Conservation (phyloP, 2,329 filamentous ascomycete genomes). For the Penicillium nordicum region DNA sequence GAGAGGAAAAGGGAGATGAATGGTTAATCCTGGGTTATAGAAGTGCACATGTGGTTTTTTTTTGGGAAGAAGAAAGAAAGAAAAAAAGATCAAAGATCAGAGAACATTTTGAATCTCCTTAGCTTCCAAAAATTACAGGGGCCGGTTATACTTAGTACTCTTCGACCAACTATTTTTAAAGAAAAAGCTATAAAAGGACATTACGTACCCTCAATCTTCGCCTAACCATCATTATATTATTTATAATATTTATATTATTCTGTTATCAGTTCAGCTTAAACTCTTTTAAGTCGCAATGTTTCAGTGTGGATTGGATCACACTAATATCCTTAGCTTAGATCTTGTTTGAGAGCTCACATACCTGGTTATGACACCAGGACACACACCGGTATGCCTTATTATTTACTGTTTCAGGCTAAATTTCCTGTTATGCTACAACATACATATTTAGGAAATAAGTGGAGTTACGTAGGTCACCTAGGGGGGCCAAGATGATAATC, state of each 20-base stretch:
- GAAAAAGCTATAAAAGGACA: background rate
- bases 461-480: background rate
- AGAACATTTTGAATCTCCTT: background rate
- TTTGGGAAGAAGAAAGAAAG: too few relatives aligned
- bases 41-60: background rate
- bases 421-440: slow-evolving; percentile 8
- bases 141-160: background rate
- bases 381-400: background rate
- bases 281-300: slow-evolving; percentile 18
- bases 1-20: background rate
- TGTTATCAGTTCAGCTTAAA: background rate
- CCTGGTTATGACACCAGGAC: background rate
- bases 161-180: background rate
- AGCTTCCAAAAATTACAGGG: background rate
- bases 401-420: background rate
- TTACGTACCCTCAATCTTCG: slow-evolving; percentile 19
- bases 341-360: slow-evolving; percentile 7
- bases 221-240: background rate
- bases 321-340: slow-evolving; percentile 18
- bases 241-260: background rate
- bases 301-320: slow-evolving; percentile 24
- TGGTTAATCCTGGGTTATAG: background rate
- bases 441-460: background rate
- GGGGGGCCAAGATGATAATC: background rate
- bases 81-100: background rate